Conservation (phyloP, 495 filamentous ascomycete genomes). For the Corynascus novoguineensis region DNA sequence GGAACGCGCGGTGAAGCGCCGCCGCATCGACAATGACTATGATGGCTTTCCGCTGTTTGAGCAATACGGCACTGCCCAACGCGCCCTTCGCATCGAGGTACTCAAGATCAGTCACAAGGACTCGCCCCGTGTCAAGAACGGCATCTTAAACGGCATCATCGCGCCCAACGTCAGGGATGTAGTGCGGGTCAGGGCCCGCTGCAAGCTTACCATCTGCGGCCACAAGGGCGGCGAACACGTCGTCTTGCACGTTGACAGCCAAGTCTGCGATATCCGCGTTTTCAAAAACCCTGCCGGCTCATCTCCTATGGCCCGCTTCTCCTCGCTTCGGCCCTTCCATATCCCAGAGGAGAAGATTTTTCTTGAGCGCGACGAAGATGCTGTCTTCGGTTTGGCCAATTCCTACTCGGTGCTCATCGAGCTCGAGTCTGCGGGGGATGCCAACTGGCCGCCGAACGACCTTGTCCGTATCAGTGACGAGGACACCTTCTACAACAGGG, state of each 20-base stretch:
- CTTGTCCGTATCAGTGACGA: slow-evolving; percentile 29
- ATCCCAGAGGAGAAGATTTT: slow-evolving; percentile 44
- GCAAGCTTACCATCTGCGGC: slow-evolving; percentile 39
- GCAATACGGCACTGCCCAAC: slow-evolving; percentile 22
- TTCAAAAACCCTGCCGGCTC: slow-evolving; percentile 41
- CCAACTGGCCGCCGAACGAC: slow-evolving; percentile 46
- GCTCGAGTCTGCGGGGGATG: slow-evolving; percentile 42
- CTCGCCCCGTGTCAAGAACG: slow-evolving; percentile 33
- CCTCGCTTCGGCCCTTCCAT: slow-evolving; percentile 40
- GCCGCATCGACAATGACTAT: slow-evolving; percentile 33
- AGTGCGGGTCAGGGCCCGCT: slow-evolving; percentile 36
- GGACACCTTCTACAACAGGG: slow-evolving; percentile 23
- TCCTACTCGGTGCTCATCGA: slow-evolving; percentile 42
- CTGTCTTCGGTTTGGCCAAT: slow-evolving; percentile 40
- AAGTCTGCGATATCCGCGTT: slow-evolving; percentile 41
- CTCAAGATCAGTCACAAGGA: slow-evolving; percentile 44
- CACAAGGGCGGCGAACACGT: slow-evolving; percentile 22
- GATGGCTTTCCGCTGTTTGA: slow-evolving; percentile 31
- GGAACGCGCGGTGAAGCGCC: slow-evolving; percentile 35
- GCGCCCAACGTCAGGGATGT: slow-evolving; percentile 36
- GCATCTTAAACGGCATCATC: slow-evolving; percentile 35
- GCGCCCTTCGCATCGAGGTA: slow-evolving; percentile 44
- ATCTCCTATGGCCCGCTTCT: slow-evolving; percentile 41
- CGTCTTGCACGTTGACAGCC: slow-evolving; percentile 43
- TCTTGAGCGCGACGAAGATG: slow-evolving; percentile 39